Base-by-base conservation (phyloP, 2,329 filamentous ascomycete species). In the Bimuria novae-zelandiae region DNA sequence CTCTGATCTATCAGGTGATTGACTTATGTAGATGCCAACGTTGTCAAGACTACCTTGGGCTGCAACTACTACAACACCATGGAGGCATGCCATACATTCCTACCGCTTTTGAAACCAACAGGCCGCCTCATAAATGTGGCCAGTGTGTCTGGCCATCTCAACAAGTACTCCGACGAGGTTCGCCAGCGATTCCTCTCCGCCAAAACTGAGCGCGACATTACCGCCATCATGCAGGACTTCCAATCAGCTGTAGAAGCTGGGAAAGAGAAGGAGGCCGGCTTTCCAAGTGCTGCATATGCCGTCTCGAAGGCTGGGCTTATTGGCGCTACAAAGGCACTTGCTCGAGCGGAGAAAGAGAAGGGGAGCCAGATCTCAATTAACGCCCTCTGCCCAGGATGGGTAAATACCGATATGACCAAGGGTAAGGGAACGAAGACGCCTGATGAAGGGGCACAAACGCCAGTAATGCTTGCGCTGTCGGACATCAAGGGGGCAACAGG, bases 51-150 rank as follows among this genome's bases (percentile, higher is more conserved):
- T 19, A 84, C 81, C 0, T 67, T 83, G 3, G 66, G 73, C 19
- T 77, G 75, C 55, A 83, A 84, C 64, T 83, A 83, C 69, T 79
- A 80, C 65, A 77, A 76, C 61, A 81, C 80, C 3, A 68, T 83
- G 12, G 71, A 77, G 42, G 75, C 75, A 1, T 77, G 75, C 3
- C 74, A 75, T 35, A 56, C 70, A 7, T 72, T 83, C 52, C 69
- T 84, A 21, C 77, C 79, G 4, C 63, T 80, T 5, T 65, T 83
- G 52, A 76, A 75, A 36, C 58, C 72, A 6, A 65, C 67, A 4
- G 79, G 79, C 6, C 76, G 47, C 10, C 14, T 71, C 17, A 75
- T 83, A 23, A 83, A 83, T 56, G 73, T 83, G 2, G 76, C 76
- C 3, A 80, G 76, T 62, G 75, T 71, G 55, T 51, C 72, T 3